Conservation (phyloP, 345 rosid genomes). For the Arabidopsis suecica region DNA sequence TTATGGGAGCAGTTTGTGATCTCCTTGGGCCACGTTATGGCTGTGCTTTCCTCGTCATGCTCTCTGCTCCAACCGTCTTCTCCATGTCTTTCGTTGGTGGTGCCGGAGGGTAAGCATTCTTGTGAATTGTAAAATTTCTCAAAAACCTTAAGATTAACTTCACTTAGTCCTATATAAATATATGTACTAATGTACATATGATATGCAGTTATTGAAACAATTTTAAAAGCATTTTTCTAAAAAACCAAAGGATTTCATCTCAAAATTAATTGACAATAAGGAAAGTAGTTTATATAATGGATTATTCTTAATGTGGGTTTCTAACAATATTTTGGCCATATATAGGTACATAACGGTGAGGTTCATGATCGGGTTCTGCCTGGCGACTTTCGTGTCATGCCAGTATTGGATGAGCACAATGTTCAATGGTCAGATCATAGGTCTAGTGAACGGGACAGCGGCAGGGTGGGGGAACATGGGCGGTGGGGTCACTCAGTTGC, state of each 20-base stretch:
- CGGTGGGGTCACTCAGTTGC: constrained; percentile 83
- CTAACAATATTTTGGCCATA: constrained; percentile 3
- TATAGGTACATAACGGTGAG: constrained; percentile 63
- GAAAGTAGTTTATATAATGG: background rate
- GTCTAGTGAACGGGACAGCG: constrained; percentile 87
- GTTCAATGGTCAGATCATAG: constrained; percentile 87
- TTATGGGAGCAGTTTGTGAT: constrained; percentile 92
- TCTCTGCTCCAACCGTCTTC: constrained; percentile 82
- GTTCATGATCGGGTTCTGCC: constrained; percentile 94
- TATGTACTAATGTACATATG: background rate
- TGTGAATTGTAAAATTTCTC: constrained; percentile 1
- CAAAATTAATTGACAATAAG: background rate
- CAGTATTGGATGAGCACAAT: constrained; percentile 98
- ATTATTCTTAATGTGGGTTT: background rate
- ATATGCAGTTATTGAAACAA: background rate
- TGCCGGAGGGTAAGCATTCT: constrained; percentile 57
- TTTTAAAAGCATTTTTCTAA: background rate
- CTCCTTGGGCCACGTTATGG: constrained; percentile 86
- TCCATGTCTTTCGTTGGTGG: constrained; percentile 73
- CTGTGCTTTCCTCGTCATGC: constrained; percentile 81
- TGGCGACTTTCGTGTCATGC: constrained; percentile 90
- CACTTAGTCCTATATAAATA: background rate
- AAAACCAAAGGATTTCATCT: background rate
- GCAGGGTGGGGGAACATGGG: constrained; percentile 99
- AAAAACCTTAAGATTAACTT: background rate